Percentiles rank a stretch among this genome's conserved stretches.
These are phyloP conservation scores for Apocynum venetum DNA, from an alignment of 257 asterid species.

Conservation along the genomic window DNA sequence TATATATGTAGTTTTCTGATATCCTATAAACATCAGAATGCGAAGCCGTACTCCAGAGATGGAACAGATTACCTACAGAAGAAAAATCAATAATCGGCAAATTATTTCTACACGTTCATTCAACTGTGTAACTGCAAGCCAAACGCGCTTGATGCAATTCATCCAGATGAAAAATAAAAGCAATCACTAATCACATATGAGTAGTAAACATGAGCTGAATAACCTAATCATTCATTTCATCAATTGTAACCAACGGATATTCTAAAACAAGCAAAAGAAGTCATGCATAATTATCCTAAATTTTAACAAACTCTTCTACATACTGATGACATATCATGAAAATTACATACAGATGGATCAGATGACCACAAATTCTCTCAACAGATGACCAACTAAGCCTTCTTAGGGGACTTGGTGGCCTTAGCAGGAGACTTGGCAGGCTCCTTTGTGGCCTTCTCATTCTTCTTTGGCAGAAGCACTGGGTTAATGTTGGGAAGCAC, in stretches of 20 bases:
- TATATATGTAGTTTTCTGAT: too few relatives aligned
- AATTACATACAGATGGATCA: slow-evolving; percentile 6
- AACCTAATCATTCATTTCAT: neutral
- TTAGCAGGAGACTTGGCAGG: slow-evolving; percentile 6
- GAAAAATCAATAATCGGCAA: too few relatives aligned
- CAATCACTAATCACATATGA: too few relatives aligned
- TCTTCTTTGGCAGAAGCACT: slow-evolving; percentile 12
- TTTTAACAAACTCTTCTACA: neutral
- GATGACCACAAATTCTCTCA: neutral
- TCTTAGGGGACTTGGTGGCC: slow-evolving; percentile 17
- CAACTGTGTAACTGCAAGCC: too few relatives aligned
- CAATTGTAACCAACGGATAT: neutral
- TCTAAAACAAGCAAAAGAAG: neutral
- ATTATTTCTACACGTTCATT: too few relatives aligned
- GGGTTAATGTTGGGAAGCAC: slow-evolving; percentile 14
- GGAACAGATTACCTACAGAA: too few relatives aligned
- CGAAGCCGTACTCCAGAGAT: too few relatives aligned
- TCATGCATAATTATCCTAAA: neutral
- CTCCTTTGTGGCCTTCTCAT: slow-evolving; percentile 8
- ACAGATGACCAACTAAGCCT: neutral
- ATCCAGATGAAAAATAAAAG: too few relatives aligned
- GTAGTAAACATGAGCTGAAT: neutral
- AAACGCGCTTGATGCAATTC: too few relatives aligned
- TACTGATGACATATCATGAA: neutral
- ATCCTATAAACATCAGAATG: too few relatives aligned